phyloP scores from a whole-genome alignment of 1,284 basidiomycete genomes.

The Cutaneotrichosporon mucoides region DNA sequence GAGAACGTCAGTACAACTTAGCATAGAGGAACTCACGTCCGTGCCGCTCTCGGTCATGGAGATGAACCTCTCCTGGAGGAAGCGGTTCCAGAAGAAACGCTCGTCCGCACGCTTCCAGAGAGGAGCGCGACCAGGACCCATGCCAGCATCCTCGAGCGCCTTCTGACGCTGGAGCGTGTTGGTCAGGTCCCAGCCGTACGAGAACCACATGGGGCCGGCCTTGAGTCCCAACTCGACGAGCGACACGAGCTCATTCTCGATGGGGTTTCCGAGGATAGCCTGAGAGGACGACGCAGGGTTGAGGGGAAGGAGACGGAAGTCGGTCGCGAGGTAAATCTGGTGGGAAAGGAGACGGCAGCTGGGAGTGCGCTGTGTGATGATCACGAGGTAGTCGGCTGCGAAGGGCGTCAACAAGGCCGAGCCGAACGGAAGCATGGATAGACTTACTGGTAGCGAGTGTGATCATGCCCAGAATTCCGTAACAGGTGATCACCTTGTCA shows the following conservation, averaged over 20 bases:
- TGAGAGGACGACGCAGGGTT: conserved; percentile 61
- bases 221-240: conserved; percentile 82
- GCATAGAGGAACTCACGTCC: conserved; percentile 31
- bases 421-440: no score
- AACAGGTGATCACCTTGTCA: conserved; percentile 55
- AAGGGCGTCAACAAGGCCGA: neutral
- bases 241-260: conserved; percentile 81
- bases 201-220: conserved; percentile 79
- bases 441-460: conserved; percentile 70
- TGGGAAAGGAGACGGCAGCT: conserved; percentile 76
- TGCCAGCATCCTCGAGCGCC: conserved; percentile 62
- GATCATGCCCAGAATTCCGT: conserved; percentile 82
- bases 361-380: conserved; percentile 78
- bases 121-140: conserved; percentile 52
- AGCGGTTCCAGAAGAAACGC: conserved; percentile 98
- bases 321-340: conserved; percentile 82
- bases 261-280: conserved; percentile 62
- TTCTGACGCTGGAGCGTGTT: conserved; percentile 80
- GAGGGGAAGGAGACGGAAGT: conserved; percentile 87
- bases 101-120: conserved; percentile 68
- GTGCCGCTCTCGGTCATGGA: conserved; percentile 43
- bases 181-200: conserved; percentile 88
- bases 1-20: neutral
- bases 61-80: conserved; percentile 50
- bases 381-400: conserved; percentile 84